Base-by-base conservation (phyloP, 257 asterid genomes). In the Solanum gracilifrons region DNA sequence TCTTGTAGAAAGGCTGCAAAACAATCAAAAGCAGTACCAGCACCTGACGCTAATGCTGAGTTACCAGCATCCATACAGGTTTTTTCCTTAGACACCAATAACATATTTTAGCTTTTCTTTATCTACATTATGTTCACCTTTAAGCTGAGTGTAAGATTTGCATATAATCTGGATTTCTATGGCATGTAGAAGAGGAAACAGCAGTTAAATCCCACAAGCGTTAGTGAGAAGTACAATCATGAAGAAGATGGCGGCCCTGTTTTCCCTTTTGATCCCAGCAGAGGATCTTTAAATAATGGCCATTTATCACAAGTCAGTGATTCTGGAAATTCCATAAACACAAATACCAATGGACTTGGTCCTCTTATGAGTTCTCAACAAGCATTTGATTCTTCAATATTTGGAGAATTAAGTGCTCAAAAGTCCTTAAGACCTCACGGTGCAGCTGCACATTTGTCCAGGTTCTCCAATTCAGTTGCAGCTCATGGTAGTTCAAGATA, bases 391-490 rank as follows among this genome's bases (percentile, higher is more conserved):
- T 93, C 93, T 46, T 87, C 92, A 13, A 92, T 91, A 39, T 87
- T 72, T 86, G 83, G 91, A 76, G 98, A 93, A 84, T 89, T 92
- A 11, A 91, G 91, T 84, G 86, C 92, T 23, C 94, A 93, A 83
- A 92, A 91, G 88, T 93, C 96, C 43, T 90, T 75, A 80, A 92
- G 90, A 90, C 90, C 92, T 55, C 93, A 90, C 62, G 94, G 89
- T 55, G 85, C 93, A 41, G 94, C 93, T 4, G 94, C 94, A 2
- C 92, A 92, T 18, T 85, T 95, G 90, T 92, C 98, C 76, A 90
- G 92, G 88, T 96, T 95, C 91, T 95, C 99, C 43, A 96, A 93
- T 62, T 96, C 98, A 10, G 94, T 95, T 83, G 97, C 95, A 21
- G 90, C 93, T 83, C 89, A 90, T 46, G 93, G 95, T 82, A 87